Evolutionary conservation across 768 basidiomycete genomes (phyloP).

Genomic region (Plicaturopsis crispa): DNA sequence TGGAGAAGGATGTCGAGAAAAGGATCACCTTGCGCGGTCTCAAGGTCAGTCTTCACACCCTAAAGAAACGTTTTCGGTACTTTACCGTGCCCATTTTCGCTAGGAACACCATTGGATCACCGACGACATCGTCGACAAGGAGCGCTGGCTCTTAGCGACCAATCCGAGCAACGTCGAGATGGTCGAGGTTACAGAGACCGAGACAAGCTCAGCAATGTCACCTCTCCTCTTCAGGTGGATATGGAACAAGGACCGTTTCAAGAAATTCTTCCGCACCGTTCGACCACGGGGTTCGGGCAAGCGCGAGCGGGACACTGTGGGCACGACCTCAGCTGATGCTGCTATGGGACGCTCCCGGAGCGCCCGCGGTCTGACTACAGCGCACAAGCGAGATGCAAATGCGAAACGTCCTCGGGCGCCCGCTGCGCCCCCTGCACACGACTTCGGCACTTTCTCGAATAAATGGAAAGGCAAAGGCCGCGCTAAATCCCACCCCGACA

Average conservation of each 20-base stretch:
- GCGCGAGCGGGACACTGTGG: too few species aligned
- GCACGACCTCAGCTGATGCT: too few species aligned
- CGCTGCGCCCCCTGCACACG: not conserved
- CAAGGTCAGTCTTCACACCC: conserved; percentile 47
- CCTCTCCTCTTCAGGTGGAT: conserved; percentile 56
- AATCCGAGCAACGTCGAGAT: conserved; percentile 39
- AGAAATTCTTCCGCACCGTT: conserved; percentile 40
- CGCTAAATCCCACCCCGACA: too few species aligned
- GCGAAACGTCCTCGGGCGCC: not conserved
- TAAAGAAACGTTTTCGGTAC: not conserved
- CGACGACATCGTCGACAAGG: conserved; percentile 55
- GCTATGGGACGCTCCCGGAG: conserved; percentile 3
- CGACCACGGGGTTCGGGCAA: conserved; percentile 25
- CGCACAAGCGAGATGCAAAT: not conserved
- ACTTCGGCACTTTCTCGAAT: not conserved
- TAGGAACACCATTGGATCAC: conserved; percentile 63
- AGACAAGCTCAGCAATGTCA: conserved; percentile 70
- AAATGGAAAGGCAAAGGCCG: not conserved
- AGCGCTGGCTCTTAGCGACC: conserved; percentile 64
- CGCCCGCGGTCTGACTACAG: not conserved
- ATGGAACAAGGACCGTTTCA: conserved; percentile 41
- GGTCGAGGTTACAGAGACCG: conserved; percentile 64
- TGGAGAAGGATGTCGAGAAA: conserved; percentile 71
- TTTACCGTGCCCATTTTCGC: not conserved
- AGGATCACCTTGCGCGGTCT: conserved; percentile 76